These are phyloP conservation scores for Clavispora carvajalis DNA, from an alignment of 805 yeast species.

Conservation along the genomic window DNA sequence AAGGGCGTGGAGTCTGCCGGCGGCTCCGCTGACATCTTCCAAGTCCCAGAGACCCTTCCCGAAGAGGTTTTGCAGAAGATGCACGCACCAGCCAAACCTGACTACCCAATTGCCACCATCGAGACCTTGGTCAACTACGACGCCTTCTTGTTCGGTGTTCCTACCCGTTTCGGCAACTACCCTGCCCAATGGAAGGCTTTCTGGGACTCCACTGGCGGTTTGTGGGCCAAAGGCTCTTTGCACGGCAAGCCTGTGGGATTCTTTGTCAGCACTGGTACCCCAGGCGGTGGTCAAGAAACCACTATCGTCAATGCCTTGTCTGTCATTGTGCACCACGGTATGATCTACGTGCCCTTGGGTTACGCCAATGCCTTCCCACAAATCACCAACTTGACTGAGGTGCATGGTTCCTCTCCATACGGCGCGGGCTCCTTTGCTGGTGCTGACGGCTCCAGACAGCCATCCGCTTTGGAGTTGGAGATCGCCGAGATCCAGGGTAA, in stretches of 20 bases:
- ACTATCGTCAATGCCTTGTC: constrained; percentile 17
- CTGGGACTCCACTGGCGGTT: constrained; percentile 18
- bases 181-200: constrained; percentile 18
- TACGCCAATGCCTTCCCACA: constrained; percentile 17
- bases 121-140: constrained; percentile 16
- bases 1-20: constrained; percentile 69
- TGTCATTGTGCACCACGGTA: constrained; percentile 17
- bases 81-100: constrained; percentile 17
- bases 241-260: constrained; percentile 16
- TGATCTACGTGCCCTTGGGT: constrained; percentile 18
- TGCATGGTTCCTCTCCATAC: constrained; percentile 16
- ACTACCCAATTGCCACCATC: constrained; percentile 16
- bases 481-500: constrained; percentile 16
- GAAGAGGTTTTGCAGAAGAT: constrained; percentile 14
- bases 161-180: constrained; percentile 17
- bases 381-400: constrained; percentile 14
- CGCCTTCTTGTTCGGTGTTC: constrained; percentile 17
- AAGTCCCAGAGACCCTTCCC: constrained; percentile 18
- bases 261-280: constrained; percentile 14
- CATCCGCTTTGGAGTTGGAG: constrained; percentile 19
- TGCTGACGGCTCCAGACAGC: constrained; percentile 16
- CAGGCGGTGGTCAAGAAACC: constrained; percentile 18
- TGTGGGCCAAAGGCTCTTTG: constrained; percentile 17
- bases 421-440: constrained; percentile 19
- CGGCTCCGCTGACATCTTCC: constrained; percentile 28